Base-by-base conservation (phyloP, 2,329 filamentous ascomycete species). In the Pseudogymnoascus sp. region DNA sequence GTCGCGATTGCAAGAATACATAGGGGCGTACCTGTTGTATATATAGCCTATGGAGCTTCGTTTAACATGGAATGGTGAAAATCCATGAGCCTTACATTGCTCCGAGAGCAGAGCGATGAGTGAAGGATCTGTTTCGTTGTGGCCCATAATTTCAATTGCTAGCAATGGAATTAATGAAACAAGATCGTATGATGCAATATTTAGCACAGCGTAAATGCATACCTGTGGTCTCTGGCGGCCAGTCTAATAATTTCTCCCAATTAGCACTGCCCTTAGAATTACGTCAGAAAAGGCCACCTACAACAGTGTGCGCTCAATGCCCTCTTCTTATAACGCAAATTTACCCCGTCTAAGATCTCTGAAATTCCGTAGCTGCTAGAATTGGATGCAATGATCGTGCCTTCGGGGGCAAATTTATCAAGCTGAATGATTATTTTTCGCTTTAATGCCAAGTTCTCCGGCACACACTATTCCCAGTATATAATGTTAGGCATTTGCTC, bases 351-450 rank as follows among this genome's bases (percentile, higher is more conserved):
- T 0, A 78, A 64, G n/a, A 80, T 77, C 62, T 80, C 77, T 0
- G 70, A 68, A 19, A 78, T 78, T 3, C 73, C 72, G 63, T 77
- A 78, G 58, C 78, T 80, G 66, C 78, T 80, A 0, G 78, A 80
- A 62, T 80, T 80, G 0, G 78, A 79, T 0, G 77, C 78, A 61
- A 80, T 74, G 7, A 79, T 76, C 0, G 74, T 74, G 0, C 72
- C 69, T 0, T 68, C 61, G 1, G 69, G 65, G 0, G 78, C 73
- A 2, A 75, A 59, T 1, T 69, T 63, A 65, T 79, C 78, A 3
- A 80, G 69, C 36, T 79, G 65, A 1, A 64, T 33, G 12, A 80
- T 71, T 4, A 79, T 69, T 3, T 70, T 66, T 41, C 68, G 70
- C 65, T 80, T 80, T 11, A 78, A 64, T 0, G 69, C 41, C 9